phyloP scores from a whole-genome alignment of 2,329 filamentous ascomycete species.

The Ascochyta fabae region DNA sequence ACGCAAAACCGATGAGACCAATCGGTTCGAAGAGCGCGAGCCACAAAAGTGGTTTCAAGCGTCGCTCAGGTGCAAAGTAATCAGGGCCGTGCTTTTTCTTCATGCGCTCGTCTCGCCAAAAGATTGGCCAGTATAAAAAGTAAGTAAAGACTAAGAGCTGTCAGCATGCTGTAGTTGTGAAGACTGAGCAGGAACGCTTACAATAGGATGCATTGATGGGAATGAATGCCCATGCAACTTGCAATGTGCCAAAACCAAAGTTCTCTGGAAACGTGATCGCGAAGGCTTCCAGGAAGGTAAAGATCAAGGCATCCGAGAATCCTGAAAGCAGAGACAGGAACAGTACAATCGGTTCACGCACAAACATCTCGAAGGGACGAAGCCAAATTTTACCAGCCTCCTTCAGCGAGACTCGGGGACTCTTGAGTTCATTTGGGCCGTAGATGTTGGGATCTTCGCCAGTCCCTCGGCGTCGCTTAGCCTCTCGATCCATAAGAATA shows the following conservation, averaged over 20 bases:
- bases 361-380: slow-evolving; percentile 67
- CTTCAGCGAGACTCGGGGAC: slow-evolving; percentile 37
- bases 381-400: slow-evolving; percentile 57
- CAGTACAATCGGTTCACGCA: slow-evolving; percentile 76
- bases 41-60: slow-evolving; percentile 69
- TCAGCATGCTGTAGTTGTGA: too few species aligned
- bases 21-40: slow-evolving; percentile 66
- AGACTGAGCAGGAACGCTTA: too few species aligned
- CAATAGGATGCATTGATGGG: slow-evolving; percentile 63
- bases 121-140: slow-evolving; percentile 62
- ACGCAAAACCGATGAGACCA: slow-evolving; percentile 71
- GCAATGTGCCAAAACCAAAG: slow-evolving; percentile 65
- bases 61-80: slow-evolving; percentile 63
- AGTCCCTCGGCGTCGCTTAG: slow-evolving; percentile 71
- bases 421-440: slow-evolving; percentile 72
- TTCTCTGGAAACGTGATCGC: slow-evolving; percentile 67
- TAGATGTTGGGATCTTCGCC: slow-evolving; percentile 66
- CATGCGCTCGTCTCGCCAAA: slow-evolving; percentile 50
- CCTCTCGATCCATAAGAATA: slow-evolving; percentile 76
- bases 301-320: slow-evolving; percentile 78
- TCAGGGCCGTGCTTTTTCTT: slow-evolving; percentile 47
- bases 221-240: slow-evolving; percentile 64
- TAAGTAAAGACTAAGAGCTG: slow-evolving; percentile 59
- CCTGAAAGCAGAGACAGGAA: slow-evolving; percentile 74
- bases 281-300: slow-evolving; percentile 77